These are phyloP conservation scores for Jamesozyma gamospora DNA, from an alignment of 805 yeast species.

Conservation along the genomic window DNA sequence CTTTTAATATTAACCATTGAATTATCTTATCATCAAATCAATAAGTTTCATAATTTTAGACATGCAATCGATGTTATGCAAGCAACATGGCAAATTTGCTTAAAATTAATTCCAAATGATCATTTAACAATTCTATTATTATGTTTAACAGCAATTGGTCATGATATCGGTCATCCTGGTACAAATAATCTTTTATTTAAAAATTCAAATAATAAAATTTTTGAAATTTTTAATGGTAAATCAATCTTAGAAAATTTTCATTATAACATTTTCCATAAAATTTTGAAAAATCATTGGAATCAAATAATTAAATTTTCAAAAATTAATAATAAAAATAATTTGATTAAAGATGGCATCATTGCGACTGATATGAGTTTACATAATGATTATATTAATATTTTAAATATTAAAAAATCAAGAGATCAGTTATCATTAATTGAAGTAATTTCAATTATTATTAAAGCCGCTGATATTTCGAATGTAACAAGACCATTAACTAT, in stretches of 20 bases:
- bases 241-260: constrained; percentile 82
- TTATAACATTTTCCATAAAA: constrained; percentile 46
- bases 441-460: constrained; percentile 61
- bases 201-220: constrained; percentile 35
- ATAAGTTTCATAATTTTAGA: constrained; percentile 89
- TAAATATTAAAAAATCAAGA: constrained; percentile 20
- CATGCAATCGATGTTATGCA: constrained; percentile 95
- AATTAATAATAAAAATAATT: constrained; percentile 5
- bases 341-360: constrained; percentile 33
- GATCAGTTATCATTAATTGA: constrained; percentile 28
- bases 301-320: constrained; percentile 15
- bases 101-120: constrained; percentile 10
- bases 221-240: constrained; percentile 48
- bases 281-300: constrained; percentile 47
- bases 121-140: constrained; percentile 47
- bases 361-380: constrained; percentile 95
- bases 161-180: constrained; percentile 96
- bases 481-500: constrained; percentile 72
- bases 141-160: constrained; percentile 80
- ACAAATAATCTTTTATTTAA: constrained; percentile 67
- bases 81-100: constrained; percentile 60
- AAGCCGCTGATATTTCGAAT: constrained; percentile 93
- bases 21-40: constrained; percentile 71
- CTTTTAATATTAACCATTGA: constrained; percentile 58
- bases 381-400: constrained; percentile 51